Evolutionary conservation across 352 stramenopile species (phyloP).

Genomic region (Phytophthora idaei): DNA sequence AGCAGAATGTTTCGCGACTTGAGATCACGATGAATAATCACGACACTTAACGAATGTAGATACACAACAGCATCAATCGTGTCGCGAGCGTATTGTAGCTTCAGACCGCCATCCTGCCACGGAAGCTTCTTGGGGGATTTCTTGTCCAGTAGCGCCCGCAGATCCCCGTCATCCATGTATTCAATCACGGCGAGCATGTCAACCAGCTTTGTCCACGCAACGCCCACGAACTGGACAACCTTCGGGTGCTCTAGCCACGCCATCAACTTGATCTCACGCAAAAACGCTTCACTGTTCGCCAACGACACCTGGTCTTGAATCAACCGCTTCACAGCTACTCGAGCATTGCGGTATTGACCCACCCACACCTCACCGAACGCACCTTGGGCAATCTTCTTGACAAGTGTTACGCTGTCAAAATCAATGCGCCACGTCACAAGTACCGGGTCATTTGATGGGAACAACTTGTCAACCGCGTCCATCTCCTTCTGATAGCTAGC

Average conservation of each 20-base stretch:
- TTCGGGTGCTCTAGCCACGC: constrained; percentile 73
- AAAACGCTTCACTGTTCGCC: constrained; percentile 64
- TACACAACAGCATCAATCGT: constrained; percentile 76
- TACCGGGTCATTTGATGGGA: constrained; percentile 72
- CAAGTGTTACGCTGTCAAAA: constrained; percentile 68
- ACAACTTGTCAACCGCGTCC: constrained; percentile 61
- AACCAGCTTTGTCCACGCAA: constrained; percentile 71
- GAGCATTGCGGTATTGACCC: constrained; percentile 60
- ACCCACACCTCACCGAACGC: constrained; percentile 79
- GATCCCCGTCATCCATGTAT: constrained; percentile 72
- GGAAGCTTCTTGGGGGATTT: constrained; percentile 35
- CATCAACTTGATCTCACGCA: constrained; percentile 76
- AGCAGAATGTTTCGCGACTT: constrained; percentile 79
- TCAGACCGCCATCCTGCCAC: constrained; percentile 34
- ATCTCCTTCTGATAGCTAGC: constrained; percentile 66
- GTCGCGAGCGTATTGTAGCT: constrained; percentile 63
- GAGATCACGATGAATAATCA: constrained; percentile 77
- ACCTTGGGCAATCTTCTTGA: constrained; percentile 68
- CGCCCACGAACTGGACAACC: constrained; percentile 70
- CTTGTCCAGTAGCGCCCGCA: constrained; percentile 58
- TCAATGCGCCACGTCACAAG: constrained; percentile 76
- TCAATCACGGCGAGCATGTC: constrained; percentile 75
- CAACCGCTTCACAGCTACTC: constrained; percentile 67
- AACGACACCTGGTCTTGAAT: constrained; percentile 51
- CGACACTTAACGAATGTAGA: constrained; percentile 60